phyloP scores from a whole-genome alignment of 305 asterid species.

The Solanum aculeatissimum region DNA sequence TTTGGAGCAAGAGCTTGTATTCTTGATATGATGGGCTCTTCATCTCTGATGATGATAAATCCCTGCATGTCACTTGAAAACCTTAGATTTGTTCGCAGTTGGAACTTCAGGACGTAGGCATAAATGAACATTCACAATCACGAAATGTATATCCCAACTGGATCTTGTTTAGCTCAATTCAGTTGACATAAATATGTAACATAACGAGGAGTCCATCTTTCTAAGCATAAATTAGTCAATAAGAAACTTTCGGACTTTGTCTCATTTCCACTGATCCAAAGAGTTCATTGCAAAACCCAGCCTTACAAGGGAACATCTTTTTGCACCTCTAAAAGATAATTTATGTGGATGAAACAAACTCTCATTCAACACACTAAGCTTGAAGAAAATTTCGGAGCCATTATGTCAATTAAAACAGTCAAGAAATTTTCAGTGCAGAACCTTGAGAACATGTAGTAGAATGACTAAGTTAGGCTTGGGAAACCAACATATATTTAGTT shows the following conservation, averaged over 20 bases:
- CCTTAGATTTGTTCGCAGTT: not conserved
- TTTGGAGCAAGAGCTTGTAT: constrained; percentile 53
- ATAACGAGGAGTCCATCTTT: not conserved
- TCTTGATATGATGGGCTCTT: constrained; percentile 36
- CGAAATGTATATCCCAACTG: not conserved
- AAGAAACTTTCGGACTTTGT: not conserved
- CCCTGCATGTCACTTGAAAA: constrained; percentile 36
- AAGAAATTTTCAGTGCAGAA: not conserved
- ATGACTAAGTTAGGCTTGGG: not conserved
- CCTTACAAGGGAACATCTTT: not conserved
- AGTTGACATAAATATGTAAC: not conserved
- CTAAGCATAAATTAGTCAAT: not conserved
- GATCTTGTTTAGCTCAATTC: not conserved
- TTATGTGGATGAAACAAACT: not conserved
- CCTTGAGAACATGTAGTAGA: not conserved
- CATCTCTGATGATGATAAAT: constrained; percentile 61
- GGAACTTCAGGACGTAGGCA: not conserved
- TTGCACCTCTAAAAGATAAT: not conserved
- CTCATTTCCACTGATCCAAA: not conserved
- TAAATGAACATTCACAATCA: not conserved
- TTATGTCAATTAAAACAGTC: not conserved
- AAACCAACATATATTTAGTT: not conserved
- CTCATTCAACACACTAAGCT: not conserved
- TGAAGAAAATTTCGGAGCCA: not conserved
- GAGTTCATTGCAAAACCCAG: not conserved